Evolutionary conservation across 1,284 basidiomycete species (phyloP).

Genomic region (Leccinum fallax): DNA sequence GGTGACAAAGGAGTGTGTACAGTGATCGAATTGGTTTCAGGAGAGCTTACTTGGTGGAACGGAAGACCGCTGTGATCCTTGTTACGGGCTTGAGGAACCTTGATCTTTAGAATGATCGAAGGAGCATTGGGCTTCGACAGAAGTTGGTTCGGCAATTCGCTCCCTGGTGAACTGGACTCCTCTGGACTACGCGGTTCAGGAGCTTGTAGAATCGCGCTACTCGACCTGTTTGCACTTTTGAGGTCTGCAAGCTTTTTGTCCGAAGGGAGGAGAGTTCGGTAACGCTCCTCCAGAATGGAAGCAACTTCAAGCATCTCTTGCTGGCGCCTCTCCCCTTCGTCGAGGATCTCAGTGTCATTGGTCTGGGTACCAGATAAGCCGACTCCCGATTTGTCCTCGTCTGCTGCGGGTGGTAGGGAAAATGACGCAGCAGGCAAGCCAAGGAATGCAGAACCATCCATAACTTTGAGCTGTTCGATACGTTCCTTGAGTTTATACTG

Average conservation of each 20-base stretch:
- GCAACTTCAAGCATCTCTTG: conserved; percentile 73
- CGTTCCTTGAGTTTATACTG: conserved; percentile 90
- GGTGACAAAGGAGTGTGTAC: conserved; percentile 20
- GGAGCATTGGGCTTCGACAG: conserved; percentile 26
- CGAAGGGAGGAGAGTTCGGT: conserved; percentile 67
- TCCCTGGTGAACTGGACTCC: conserved; percentile 15
- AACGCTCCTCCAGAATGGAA: conserved; percentile 64
- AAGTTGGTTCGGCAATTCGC: conserved; percentile 12
- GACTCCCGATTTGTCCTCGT: conserved; percentile 33
- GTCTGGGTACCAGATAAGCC: conserved; percentile 38
- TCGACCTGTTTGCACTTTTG: conserved; percentile 22
- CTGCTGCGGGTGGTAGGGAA: conserved; percentile 37
- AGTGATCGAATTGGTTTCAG: conserved; percentile 17
- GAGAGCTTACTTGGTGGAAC: conserved; percentile 20
- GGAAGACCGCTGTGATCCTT: conserved; percentile 20
- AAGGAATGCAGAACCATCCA: conserved; percentile 73
- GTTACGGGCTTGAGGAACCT: conserved; percentile 33
- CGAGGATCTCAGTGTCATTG: conserved; percentile 44
- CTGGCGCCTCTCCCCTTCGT: conserved; percentile 70
- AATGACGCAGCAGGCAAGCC: conserved; percentile 59
- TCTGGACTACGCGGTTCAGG: conserved; percentile 21
- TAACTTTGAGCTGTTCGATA: conserved; percentile 78
- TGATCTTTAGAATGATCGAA: conserved; percentile 36
- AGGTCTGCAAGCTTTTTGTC: conserved; percentile 46
- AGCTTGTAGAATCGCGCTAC: conserved; percentile 14